Evolutionary conservation across 768 basidiomycete genomes (phyloP).

Genomic region (Mycena olivaceomarginata): DNA sequence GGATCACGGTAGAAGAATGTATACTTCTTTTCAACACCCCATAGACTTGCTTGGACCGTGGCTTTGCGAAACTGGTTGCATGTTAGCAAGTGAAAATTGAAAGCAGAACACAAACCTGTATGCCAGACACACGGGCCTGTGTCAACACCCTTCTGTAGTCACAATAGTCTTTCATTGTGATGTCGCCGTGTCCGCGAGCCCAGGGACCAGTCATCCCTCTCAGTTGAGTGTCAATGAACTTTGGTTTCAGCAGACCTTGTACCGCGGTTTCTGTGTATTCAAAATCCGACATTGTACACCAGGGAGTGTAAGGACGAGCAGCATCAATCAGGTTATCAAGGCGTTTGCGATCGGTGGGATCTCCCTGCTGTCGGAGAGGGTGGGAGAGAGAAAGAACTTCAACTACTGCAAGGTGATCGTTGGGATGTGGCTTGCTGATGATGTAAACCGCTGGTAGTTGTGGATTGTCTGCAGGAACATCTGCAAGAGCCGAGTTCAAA

Average conservation of each 20-base stretch:
- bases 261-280: neutral
- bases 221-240: neutral
- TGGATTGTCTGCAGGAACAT: neutral
- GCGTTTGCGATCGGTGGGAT: neutral
- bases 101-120: neutral
- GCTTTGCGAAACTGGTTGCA: neutral
- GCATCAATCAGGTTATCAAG: neutral
- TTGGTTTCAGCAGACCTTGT: neutral
- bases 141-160: neutral
- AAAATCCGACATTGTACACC: neutral
- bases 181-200: neutral
- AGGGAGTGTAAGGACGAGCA: neutral
- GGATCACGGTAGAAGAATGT: constrained; percentile 3
- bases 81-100: neutral
- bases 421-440: neutral
- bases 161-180: neutral
- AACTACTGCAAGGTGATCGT: neutral
- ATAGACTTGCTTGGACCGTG: neutral
- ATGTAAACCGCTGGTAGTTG: neutral
- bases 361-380: too few relatives aligned
- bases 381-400: neutral
- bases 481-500: too few relatives aligned
- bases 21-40: neutral
- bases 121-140: neutral
- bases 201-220: neutral